Evolutionary conservation across 2,329 filamentous ascomycete species (phyloP), one percentile per base, ranked within the genome.

Genomic region (Fusarium nodosum): DNA sequence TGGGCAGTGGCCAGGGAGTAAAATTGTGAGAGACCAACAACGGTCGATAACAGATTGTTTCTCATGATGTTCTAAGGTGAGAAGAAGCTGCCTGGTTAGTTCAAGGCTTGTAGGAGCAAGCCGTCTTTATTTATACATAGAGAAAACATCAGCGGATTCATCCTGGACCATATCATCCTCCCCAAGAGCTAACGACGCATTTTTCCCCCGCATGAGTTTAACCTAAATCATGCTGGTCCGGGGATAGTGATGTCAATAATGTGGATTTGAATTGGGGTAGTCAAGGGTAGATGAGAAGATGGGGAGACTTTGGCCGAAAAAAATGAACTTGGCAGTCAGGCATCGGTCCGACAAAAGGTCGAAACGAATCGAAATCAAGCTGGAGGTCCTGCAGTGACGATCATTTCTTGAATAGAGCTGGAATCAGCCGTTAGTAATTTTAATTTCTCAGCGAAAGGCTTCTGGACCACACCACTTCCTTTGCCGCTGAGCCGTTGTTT

Each of bases 191-290:
- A 30, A 12, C 11, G 12, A 8, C 8, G 11, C 15, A 9, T 2
- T 1, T 8, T 10, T 62, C 38, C 59, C 57, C 59, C 47, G 59
- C 59, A 20, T 13, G 7, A 8, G 50, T n/a, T 30, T 18, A 30
- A 56, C 46, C 24, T 46, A n/a, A 46, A 46, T 31, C 47, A 47
- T 5, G 22, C 16, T 9, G 28, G 46, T 62, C 59, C 33, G 56
- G 59, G 46, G 56, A 45, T 16, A 7, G 56, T 61, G 59, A 62
- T 61, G 47, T 62, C 59, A 62, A 59, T 46, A 2, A 16, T 16
- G 28, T 16, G 10, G 34, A 22, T 42, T 28, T 22, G 30, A 24
- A 11, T 33, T 13, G 15, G 26, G 22, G 24, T 55, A 60, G 22
- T 18, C 44, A 48, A 34, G 57, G 22, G 24, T 55, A 44, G 31